These are phyloP conservation scores for Gilbertella persicaria DNA, from an alignment of 371 early-diverging fungal species.

Conservation along the genomic window DNA sequence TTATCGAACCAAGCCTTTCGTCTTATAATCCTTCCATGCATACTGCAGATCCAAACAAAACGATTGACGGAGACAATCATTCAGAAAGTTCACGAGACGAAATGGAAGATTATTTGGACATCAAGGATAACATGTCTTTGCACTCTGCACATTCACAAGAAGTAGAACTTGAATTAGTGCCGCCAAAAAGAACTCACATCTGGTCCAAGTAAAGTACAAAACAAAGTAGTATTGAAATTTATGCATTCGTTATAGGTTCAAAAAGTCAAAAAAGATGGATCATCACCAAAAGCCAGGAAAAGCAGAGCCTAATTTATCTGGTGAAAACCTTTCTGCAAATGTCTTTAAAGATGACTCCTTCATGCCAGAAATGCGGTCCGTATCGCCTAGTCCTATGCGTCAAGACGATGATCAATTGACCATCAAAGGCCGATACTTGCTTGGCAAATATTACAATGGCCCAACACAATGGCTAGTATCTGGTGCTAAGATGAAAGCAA, in stretches of 20 bases:
- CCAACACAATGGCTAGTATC: slow-evolving; percentile 22
- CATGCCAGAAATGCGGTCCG: slow-evolving; percentile 1
- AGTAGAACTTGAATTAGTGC: background rate
- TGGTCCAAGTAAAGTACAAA: slow-evolving; percentile 26
- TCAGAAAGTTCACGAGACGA: slow-evolving; percentile 19
- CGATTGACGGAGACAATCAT: background rate
- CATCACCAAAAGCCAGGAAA: background rate
- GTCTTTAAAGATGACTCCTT: background rate
- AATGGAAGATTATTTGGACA: background rate
- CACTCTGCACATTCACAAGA: slow-evolving; percentile 22
- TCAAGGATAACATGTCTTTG: slow-evolving; percentile 17
- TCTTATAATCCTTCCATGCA: slow-evolving; percentile 1
- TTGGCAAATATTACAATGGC: slow-evolving; percentile 38
- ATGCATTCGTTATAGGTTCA: slow-evolving; percentile 14
- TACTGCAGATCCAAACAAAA: background rate
- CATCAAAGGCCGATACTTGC: slow-evolving; percentile 25
- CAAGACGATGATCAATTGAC: slow-evolving; percentile 14
- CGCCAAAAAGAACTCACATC: slow-evolving; percentile 2
- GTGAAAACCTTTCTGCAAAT: background rate
- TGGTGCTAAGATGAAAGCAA: background rate
- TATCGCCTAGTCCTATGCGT: slow-evolving; percentile 5
- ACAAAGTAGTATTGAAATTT: too few relatives aligned
- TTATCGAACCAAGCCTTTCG: slow-evolving; percentile 5
- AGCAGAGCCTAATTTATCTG: too few relatives aligned
- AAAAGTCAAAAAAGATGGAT: slow-evolving; percentile 14